These are phyloP conservation scores for Fusarium mangiferae DNA, from an alignment of 2,329 filamentous ascomycete species.

Conservation along the genomic window DNA sequence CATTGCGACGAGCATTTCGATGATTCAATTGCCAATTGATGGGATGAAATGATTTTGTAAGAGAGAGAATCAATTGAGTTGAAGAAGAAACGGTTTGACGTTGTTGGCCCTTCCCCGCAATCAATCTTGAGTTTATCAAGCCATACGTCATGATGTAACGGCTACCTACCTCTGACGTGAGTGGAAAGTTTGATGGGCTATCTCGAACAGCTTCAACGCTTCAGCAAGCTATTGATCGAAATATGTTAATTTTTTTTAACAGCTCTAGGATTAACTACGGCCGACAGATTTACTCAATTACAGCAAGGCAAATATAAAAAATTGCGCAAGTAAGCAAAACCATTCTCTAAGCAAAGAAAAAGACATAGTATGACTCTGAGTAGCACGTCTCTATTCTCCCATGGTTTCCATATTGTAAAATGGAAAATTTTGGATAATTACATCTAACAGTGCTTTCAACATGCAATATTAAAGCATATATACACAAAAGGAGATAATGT, in stretches of 20 bases:
- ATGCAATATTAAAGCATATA: neutral
- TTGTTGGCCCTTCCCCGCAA: conserved; percentile 9
- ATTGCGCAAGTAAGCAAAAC: neutral
- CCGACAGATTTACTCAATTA: too few species aligned
- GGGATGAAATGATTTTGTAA: fast-evolving
- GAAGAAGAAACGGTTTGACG: neutral
- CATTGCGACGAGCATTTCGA: neutral
- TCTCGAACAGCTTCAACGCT: fast-evolving
- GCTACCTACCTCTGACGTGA: conserved; percentile 11
- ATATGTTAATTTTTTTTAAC: fast-evolving
- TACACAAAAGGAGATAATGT: neutral
- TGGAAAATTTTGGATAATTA: neutral
- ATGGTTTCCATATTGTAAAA: fast-evolving
- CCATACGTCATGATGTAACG: conserved; percentile 28
- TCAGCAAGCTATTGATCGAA: fast-evolving
- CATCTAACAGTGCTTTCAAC: fast-evolving
- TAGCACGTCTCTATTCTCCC: fast-evolving
- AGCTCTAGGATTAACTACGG: fast-evolving
- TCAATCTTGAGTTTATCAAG: neutral
- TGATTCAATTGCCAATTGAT: fast-evolving
- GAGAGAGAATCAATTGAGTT: fast-evolving
- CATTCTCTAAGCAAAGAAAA: neutral
- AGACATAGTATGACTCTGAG: too few species aligned
- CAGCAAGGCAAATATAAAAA: fast-evolving
- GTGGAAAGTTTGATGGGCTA: neutral